Conservation (phyloP, 2,329 filamentous ascomycete genomes). For the Diplocarpon rosae region DNA sequence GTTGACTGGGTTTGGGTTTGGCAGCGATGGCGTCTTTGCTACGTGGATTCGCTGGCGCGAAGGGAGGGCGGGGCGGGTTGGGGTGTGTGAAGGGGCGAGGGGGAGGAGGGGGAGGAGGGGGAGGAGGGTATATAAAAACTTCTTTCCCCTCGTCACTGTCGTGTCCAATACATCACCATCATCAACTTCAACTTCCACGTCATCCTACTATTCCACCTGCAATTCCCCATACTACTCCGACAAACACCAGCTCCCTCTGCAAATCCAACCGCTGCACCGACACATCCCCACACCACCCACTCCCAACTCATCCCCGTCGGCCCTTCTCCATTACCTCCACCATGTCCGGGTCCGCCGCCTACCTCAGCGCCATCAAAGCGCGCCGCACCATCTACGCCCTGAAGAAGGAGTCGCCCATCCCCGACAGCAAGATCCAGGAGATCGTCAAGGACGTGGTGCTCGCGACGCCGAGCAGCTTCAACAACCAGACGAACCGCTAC, state of each 20-base stretch:
- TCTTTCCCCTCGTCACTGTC: no score
- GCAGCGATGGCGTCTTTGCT: no score
- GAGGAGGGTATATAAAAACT: no score
- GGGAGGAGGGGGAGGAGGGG: no score
- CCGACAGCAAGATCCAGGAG: conserved; percentile 48
- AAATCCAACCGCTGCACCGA: not conserved
- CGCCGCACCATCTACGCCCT: conserved; percentile 62
- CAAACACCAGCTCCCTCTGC: not conserved
- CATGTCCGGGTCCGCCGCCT: conserved; percentile 14
- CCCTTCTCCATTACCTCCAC: not conserved
- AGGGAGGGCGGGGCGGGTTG: no score
- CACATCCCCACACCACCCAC: not conserved
- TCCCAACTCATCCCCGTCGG: not conserved
- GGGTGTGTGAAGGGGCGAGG: no score
- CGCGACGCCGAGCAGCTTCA: conserved; percentile 73
- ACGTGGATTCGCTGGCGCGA: no score
- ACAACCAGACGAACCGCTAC: conserved; percentile 72
- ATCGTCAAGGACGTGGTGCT: conserved; percentile 54
- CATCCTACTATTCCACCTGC: not conserved
- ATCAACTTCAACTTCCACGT: no score
- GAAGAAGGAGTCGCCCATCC: conserved; percentile 50
- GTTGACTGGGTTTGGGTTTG: no score
- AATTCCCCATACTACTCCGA: not conserved
- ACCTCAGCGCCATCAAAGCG: conserved; percentile 50
- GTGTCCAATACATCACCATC: no score